Evolutionary conservation across 257 asterid species (phyloP), one percentile per base, ranked within the genome.

Genomic region (Catharanthus roseus): DNA sequence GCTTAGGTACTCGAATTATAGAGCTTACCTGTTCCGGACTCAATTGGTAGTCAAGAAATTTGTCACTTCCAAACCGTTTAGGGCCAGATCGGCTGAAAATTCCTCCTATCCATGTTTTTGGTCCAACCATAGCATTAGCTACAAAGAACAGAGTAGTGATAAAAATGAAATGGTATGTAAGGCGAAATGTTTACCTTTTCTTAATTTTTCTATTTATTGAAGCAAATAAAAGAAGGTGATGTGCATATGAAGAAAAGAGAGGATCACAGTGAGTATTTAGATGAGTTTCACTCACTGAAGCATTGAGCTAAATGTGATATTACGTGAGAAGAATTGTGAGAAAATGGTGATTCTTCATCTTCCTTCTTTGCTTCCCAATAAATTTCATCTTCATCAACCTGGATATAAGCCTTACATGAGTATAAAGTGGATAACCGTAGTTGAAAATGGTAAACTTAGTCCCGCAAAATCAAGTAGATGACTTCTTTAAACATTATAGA

Each of bases 101-200:
- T 85, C 95, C 97, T 82, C 97, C 98, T 80, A 93, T 80, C 97
- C 97, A 93, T 76, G 96, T 81, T 83, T 93, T 84, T 67, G 97
- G 92, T 79, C 96, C 96, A 83, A 89, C 97, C 98, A 93, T 93
- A 86, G 97, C 97, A 89, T 89, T 89, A 88, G 92, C 97, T 92
- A 75, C 80, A 80, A 77, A 71, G 58, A 67, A 41, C 39, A 80
- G 54, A 44, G 45, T 58, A 3, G 6, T 29, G 1, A 44, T 51
- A 49, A 74, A 26, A 74, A 26, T 72, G 60, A 41, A 66, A 69
- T 67, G 42, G 62, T 63, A 38, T 39, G 73, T 45, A 65, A 50
- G 49, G 45, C 26, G 39, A 71, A 66, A 42, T 26, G 16, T 31
- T 16, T 23, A 66, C 34, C 29, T 3, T 39, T 36, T 1, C 21